These are phyloP conservation scores for Solanum acaule DNA, from an alignment of 257 asterid species.

Conservation along the genomic window DNA sequence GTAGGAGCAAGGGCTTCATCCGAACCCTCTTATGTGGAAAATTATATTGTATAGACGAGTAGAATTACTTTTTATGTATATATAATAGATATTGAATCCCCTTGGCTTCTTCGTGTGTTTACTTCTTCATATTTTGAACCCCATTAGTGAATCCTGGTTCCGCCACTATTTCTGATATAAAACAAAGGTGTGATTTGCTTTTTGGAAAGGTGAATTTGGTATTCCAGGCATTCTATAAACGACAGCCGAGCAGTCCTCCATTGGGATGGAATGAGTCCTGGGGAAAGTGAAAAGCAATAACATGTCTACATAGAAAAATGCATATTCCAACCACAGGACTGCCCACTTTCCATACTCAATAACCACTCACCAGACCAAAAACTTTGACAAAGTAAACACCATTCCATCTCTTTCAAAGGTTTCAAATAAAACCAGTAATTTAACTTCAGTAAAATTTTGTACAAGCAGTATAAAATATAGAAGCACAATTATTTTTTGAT, in stretches of 20 bases:
- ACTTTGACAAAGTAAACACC: not conserved
- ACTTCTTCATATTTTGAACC: not conserved
- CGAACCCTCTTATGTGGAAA: not conserved
- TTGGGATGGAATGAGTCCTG: not conserved
- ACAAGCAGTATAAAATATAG: not conserved
- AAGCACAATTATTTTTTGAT: not conserved
- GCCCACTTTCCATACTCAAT: not conserved
- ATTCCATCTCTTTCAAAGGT: not conserved
- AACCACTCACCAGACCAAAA: not conserved
- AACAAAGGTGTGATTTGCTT: not conserved
- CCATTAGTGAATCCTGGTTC: not conserved
- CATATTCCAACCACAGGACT: not conserved
- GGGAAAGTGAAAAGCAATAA: not conserved
- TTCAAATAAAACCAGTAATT: not conserved
- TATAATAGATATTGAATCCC: not conserved
- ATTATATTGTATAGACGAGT: not conserved
- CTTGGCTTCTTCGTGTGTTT: not conserved
- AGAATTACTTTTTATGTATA: not conserved
- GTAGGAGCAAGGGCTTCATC: not conserved
- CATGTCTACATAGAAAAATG: not conserved
- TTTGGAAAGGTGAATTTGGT: not conserved
- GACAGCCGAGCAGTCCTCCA: not conserved
- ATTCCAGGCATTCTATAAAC: not conserved
- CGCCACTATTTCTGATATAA: not conserved
- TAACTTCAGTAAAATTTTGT: not conserved